phyloP scores from a whole-genome alignment of 2,329 filamentous ascomycete species.

The Fusarium lateritium region DNA sequence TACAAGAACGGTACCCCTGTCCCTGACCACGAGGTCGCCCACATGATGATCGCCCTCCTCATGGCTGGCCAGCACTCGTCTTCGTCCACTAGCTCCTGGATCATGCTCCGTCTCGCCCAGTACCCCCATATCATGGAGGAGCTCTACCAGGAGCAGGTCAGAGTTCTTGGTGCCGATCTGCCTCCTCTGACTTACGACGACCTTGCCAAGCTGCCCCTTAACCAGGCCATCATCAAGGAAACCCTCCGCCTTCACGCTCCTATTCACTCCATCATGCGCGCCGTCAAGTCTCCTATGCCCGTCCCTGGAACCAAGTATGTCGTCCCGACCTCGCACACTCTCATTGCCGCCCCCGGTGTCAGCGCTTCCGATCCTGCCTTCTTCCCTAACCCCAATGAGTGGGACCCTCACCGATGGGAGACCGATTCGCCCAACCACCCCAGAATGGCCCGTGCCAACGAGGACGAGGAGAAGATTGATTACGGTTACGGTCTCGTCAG shows the following conservation, averaged over 20 bases:
- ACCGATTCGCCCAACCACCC: slow-evolving; percentile 71
- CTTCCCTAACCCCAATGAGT: slow-evolving; percentile 86
- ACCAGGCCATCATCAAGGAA: slow-evolving; percentile 90
- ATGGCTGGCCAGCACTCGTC: slow-evolving; percentile 95
- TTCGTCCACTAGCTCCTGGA: slow-evolving; percentile 87
- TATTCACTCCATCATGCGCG: slow-evolving; percentile 95
- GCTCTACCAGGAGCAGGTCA: slow-evolving; percentile 85
- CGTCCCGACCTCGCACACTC: slow-evolving; percentile 83
- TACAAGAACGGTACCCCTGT: slow-evolving; percentile 87
- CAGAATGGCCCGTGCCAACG: slow-evolving; percentile 62
- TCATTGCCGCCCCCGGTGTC: slow-evolving; percentile 89
- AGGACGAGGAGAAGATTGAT: slow-evolving; percentile 84
- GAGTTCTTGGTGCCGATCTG: slow-evolving; percentile 79
- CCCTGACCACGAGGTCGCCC: slow-evolving; percentile 87
- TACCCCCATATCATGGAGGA: slow-evolving; percentile 85
- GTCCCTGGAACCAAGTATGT: slow-evolving; percentile 87
- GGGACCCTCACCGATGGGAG: slow-evolving; percentile 95
- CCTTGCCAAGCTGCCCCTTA: slow-evolving; percentile 83
- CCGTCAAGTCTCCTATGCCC: slow-evolving; percentile 89
- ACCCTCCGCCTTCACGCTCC: slow-evolving; percentile 92
- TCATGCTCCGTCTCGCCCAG: slow-evolving; percentile 84
- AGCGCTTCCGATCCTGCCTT: slow-evolving; percentile 78
- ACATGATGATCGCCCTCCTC: slow-evolving; percentile 94
- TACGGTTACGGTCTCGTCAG: slow-evolving; percentile 94
- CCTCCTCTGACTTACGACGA: slow-evolving; percentile 83